Evolutionary conservation across 2,329 filamentous ascomycete genomes (phyloP).

Genomic region (Cladophialophora chaetospira): DNA sequence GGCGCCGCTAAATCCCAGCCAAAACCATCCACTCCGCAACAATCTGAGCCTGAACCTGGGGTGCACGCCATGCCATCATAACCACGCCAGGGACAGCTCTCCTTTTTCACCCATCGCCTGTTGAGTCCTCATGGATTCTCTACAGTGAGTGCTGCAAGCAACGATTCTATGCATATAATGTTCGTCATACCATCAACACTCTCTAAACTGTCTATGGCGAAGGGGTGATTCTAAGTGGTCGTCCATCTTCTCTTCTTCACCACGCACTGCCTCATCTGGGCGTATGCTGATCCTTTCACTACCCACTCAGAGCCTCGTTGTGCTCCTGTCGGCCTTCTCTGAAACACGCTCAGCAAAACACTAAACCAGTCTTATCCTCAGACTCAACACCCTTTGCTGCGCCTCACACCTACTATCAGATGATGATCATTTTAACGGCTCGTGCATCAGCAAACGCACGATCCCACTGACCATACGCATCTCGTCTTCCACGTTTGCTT

Average conservation of each 20-base stretch:
- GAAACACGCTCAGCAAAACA: constrained; percentile 1
- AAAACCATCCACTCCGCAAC: background rate
- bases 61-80: background rate
- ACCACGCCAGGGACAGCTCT: too few relatives aligned
- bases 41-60: background rate
- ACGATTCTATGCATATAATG: too few relatives aligned
- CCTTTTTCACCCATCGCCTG: too few relatives aligned
- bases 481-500: too few relatives aligned
- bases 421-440: background rate
- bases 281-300: background rate
- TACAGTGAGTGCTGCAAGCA: too few relatives aligned
- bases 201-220: too few relatives aligned
- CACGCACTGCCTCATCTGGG: constrained; percentile 12
- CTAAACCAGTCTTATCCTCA: background rate
- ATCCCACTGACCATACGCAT: background rate
- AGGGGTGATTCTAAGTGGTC: too few relatives aligned
- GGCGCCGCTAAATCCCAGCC: too few relatives aligned
- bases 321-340: background rate
- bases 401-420: background rate
- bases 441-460: background rate
- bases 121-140: too few relatives aligned
- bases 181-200: too few relatives aligned
- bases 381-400: background rate
- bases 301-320: constrained; percentile 7
- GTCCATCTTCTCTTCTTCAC: too few relatives aligned